A percentile compares a stretch with the other conserved stretches of the same genome.
These are phyloP conservation scores for Podaxis mareebaensis DNA, from an alignment of 768 basidiomycete genomes.

Conservation along the genomic window DNA sequence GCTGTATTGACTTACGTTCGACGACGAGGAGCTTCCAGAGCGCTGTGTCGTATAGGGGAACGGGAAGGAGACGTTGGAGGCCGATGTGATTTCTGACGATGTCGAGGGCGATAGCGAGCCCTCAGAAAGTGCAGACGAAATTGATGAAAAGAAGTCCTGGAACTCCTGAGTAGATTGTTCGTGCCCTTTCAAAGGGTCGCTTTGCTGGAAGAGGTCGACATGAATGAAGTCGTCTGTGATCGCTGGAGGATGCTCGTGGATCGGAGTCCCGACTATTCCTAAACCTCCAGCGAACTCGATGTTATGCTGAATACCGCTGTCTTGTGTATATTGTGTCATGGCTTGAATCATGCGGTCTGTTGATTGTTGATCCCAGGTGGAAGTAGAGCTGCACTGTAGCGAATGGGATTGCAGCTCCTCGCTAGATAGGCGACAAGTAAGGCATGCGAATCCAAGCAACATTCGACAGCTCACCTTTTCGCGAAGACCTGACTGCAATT, in stretches of 20 bases:
- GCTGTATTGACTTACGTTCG: slow-evolving; percentile 6
- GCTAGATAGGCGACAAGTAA: slow-evolving; percentile 5
- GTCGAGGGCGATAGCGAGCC: slow-evolving; percentile 29
- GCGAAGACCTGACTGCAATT: slow-evolving; percentile 26
- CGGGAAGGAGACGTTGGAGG: slow-evolving; percentile 11
- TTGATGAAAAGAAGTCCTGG: slow-evolving; percentile 17
- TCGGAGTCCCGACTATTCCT: slow-evolving; percentile 14
- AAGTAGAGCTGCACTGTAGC: slow-evolving; percentile 10
- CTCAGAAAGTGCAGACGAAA: slow-evolving; percentile 19
- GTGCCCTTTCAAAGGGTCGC: slow-evolving; percentile 2
- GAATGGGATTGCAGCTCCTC: slow-evolving; percentile 18
- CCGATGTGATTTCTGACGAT: slow-evolving; percentile 26
- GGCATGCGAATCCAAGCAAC: background rate
- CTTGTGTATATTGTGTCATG: slow-evolving; percentile 11
- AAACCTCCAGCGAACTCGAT: slow-evolving; percentile 12
- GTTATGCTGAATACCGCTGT: slow-evolving; percentile 12
- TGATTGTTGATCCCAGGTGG: slow-evolving; percentile 11
- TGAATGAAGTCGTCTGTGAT: slow-evolving; percentile 10
- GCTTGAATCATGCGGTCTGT: slow-evolving; percentile 15
- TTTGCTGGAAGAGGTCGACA: slow-evolving; percentile 21
- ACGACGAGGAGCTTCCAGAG: slow-evolving; percentile 11
- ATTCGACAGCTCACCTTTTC: slow-evolving; percentile 20
- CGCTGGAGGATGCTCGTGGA: slow-evolving; percentile 10
- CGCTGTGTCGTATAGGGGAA: slow-evolving; percentile 14
- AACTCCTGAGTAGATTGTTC: slow-evolving; percentile 11